Conservation (phyloP, 768 basidiomycete species). For the Megacollybia marginata region DNA sequence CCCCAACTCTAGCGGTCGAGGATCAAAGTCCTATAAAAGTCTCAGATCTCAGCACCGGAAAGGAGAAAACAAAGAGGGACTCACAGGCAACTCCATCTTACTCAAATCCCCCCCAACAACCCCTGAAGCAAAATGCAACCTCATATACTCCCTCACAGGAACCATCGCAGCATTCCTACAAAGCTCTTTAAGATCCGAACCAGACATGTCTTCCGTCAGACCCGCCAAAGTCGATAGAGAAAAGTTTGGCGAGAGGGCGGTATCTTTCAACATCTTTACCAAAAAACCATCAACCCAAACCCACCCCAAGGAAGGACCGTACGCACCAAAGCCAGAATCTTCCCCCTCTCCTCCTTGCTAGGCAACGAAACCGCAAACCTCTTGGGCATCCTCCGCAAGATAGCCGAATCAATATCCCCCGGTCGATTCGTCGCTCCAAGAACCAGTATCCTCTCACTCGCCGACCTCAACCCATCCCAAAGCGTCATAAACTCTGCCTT, state of each 20-base stretch:
- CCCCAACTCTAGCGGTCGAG: neutral
- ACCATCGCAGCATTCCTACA: conserved; percentile 94
- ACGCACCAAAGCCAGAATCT: conserved; percentile 74
- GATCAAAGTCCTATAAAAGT: neutral
- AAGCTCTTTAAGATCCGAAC: conserved; percentile 87
- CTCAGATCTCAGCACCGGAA: neutral
- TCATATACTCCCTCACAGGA: conserved; percentile 80
- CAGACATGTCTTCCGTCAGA: conserved; percentile 69
- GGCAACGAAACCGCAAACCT: conserved; percentile 86
- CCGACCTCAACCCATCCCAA: conserved; percentile 91
- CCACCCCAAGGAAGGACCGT: neutral
- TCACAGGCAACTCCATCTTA: conserved; percentile 14
- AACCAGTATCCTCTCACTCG: conserved; percentile 76
- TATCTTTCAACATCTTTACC: conserved; percentile 76
- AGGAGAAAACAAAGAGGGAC: neutral
- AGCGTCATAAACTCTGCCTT: conserved; percentile 96
- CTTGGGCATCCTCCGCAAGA: conserved; percentile 96
- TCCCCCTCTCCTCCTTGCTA: conserved; percentile 66
- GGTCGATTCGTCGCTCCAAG: conserved; percentile 95
- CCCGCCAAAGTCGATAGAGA: conserved; percentile 56
- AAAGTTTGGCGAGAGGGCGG: conserved; percentile 57
- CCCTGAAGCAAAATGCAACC: conserved; percentile 34
- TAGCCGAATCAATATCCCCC: conserved; percentile 82
- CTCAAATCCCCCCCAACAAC: conserved; percentile 22
- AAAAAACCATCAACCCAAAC: neutral